Base-by-base conservation (phyloP, 2,329 filamentous ascomycete species). In the Coniella lustricola region DNA sequence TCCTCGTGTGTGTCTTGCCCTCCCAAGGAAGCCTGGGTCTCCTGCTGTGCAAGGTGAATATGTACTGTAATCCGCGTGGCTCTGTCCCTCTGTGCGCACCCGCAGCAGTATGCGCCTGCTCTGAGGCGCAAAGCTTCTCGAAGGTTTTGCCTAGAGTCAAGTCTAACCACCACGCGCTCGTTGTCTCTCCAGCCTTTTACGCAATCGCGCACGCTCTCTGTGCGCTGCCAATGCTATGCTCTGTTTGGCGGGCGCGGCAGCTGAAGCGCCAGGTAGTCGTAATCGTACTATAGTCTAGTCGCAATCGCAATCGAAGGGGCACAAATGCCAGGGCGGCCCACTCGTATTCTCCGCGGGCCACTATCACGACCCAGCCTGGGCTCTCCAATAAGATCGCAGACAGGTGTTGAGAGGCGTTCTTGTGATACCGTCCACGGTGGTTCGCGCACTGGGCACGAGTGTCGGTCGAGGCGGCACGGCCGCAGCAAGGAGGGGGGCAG, bases 301-400 rank as follows among this genome's bases (percentile, higher is more conserved):
- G 25, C 25, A 29, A 29, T 29, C 25, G 25, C 10, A 29, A 29
- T 10, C 5, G 25, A 5, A 29, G 25, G 25, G 25, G 25, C 25
- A 29, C 5, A 29, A 57, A 54, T 54, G 50, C 56, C 56, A 56
- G 55, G 53, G 48, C 55, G 53, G 46, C 55, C 25, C 54, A 54
- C 60, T 66, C 65, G 64, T 66, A 67, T 66, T 62, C 52, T 58
- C 56, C 56, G 55, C 46, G 49, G 45, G 47, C 46, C 46, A 48
- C 49, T 54, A 55, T 55, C 50, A 57, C 52, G 54, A 52, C 44
- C 46, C 22, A 52, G 41, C 33, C 40, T 33, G n/a, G 25, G 40
- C 32, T 55, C 55, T 59, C 60, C 62, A 65, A 66, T 66, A 57
- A 58, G 57, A 53, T 58, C 55, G 56, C 52, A 50, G 54, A 54